phyloP scores from a whole-genome alignment of 2,329 filamentous ascomycete genomes.

The Grosmannia huntii region DNA sequence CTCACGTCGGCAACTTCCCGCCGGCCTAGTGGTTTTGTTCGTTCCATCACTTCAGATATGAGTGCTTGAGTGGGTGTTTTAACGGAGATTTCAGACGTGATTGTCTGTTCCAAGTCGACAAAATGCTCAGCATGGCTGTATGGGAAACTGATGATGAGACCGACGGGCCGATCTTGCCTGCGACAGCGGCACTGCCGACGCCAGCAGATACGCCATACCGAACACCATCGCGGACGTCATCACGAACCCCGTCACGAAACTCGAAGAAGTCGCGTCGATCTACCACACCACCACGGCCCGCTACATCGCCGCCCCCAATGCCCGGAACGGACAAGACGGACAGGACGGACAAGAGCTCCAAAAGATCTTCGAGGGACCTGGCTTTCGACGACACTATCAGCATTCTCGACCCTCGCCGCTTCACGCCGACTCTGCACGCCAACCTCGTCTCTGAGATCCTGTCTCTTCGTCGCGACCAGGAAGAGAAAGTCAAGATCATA shows the following conservation, averaged over 20 bases:
- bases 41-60: slow-evolving; percentile 5
- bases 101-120: neutral
- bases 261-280: slow-evolving; percentile 53
- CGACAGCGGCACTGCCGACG: slow-evolving; percentile 42
- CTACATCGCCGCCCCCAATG: slow-evolving; percentile 45
- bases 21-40: neutral
- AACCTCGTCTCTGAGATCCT: slow-evolving; percentile 92
- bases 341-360: slow-evolving; percentile 29
- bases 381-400: slow-evolving; percentile 55
- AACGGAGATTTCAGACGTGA: slow-evolving; percentile 1
- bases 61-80: neutral
- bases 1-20: neutral
- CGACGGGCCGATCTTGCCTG: slow-evolving; percentile 39
- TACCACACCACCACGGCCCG: slow-evolving; percentile 47
- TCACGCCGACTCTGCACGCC: slow-evolving; percentile 89
- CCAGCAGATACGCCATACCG: slow-evolving; percentile 61
- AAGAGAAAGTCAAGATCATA: slow-evolving; percentile 77
- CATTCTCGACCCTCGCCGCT: slow-evolving; percentile 76
- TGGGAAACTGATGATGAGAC: slow-evolving; percentile 55
- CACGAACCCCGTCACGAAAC: slow-evolving; percentile 55
- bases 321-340: slow-evolving; percentile 24
- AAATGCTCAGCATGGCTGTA: slow-evolving; percentile 30
- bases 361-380: slow-evolving; percentile 45
- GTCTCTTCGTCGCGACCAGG: slow-evolving; percentile 72
- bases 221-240: slow-evolving; percentile 55